Evolutionary conservation across 2,329 filamentous ascomycete genomes (phyloP), one percentile per base, ranked within the genome.

Genomic region (Epichloe gansuensis): DNA sequence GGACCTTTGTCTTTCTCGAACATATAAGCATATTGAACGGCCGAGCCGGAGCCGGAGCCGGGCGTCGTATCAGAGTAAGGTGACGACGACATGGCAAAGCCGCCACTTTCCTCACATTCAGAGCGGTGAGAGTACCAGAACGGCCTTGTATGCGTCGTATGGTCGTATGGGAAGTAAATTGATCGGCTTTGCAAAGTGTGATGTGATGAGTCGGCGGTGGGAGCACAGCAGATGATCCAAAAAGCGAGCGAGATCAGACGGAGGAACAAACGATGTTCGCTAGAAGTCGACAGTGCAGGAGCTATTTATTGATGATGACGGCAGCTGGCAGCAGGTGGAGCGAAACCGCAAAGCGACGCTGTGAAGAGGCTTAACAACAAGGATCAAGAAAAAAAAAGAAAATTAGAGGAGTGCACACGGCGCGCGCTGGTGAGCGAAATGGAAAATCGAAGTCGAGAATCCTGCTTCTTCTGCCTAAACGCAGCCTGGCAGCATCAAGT

Each of bases 1-100:
- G 86, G 81, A 47, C 77, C 78, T 67, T 88, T 88, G 65, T 86
- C 75, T 38, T 72, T 68, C 58, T 82, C 77, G 62, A 86, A 87
- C 61, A 91, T 74, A 65, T 85, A 83, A 48, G 80, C 79, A 69
- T 87, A 88, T 52, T 67, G 61, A 53, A 69, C 61, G 28, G 58
- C 54, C 49, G 56, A 46, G 38, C 58, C 60, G 38, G 65, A 59
- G 28, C 58, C 54, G 49, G 56, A 46, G 38, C 58, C 60, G 38
- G 65, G 59, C 48, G 56, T 55, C 51, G 58, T 52, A 47, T 63
- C 57, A 54, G 60, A 53, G 51, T 53, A 57, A 42, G 59, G 54
- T 37, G 61, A 52, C 52, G 61, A 52, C 52, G 60, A 53, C 60
- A 62, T 62, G 55, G 41, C 45, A 37, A 42, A 47, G 44, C 39